phyloP scores from a whole-genome alignment of 2,329 filamentous ascomycete species.

The Neospermospora avenae region DNA sequence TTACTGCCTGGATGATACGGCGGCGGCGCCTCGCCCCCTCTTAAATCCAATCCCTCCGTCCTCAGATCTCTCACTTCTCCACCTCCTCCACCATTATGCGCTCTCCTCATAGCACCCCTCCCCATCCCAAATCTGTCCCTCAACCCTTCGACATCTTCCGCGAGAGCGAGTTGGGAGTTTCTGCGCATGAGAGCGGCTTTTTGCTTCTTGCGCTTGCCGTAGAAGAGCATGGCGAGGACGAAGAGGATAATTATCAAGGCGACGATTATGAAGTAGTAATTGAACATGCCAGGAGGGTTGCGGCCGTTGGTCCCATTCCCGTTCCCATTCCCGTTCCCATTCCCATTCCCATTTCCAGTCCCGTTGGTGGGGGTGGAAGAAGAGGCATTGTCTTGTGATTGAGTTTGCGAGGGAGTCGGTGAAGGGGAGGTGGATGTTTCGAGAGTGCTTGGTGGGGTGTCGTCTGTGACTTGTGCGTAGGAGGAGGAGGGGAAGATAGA shows the following conservation, averaged over 20 bases:
- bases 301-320: conserved; percentile 19
- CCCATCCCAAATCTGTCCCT: conserved; percentile 19
- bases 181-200: conserved; percentile 20
- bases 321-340: too few relatives aligned
- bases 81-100: neutral
- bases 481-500: conserved; percentile 25
- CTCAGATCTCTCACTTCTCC: neutral
- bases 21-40: conserved; percentile 62
- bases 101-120: conserved; percentile 11
- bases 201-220: conserved; percentile 38
- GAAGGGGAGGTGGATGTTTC: neutral
- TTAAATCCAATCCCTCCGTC: conserved; percentile 58
- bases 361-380: conserved; percentile 8
- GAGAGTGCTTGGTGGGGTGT: conserved; percentile 5
- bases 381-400: neutral
- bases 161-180: conserved; percentile 33
- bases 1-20: conserved; percentile 46
- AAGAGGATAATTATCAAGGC: conserved; percentile 43
- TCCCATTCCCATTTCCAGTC: too few relatives aligned
- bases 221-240: conserved; percentile 42
- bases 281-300: conserved; percentile 49
- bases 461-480: conserved; percentile 23
- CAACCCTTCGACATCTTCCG: conserved; percentile 29
- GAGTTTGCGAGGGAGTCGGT: too few relatives aligned
- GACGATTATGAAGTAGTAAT: conserved; percentile 52